These are phyloP conservation scores for Pseudocercospora musae DNA, from an alignment of 2,329 filamentous ascomycete genomes.

Conservation along the genomic window DNA sequence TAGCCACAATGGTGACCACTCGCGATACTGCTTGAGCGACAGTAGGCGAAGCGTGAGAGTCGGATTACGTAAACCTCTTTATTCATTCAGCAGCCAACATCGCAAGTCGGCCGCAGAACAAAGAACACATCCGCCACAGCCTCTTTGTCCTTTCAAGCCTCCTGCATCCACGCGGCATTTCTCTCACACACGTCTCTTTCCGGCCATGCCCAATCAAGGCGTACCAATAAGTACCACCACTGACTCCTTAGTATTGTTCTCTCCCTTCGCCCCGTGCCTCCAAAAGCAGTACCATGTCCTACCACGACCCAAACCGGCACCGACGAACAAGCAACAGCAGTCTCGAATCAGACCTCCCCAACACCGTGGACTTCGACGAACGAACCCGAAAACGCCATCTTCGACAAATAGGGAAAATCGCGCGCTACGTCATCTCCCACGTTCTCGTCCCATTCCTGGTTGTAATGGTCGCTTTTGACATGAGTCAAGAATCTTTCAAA, in stretches of 20 bases:
- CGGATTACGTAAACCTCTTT: neutral
- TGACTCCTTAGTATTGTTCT: neutral
- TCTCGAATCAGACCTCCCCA: neutral
- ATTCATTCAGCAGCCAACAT: neutral
- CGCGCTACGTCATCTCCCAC: conserved; percentile 1
- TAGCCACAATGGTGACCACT: too few relatives aligned
- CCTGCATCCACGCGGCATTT: neutral
- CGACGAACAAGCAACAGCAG: neutral
- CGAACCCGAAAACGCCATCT: neutral
- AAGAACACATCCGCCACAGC: neutral
- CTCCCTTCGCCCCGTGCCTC: neutral
- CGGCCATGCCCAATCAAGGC: neutral
- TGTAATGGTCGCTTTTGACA: conserved; percentile 4
- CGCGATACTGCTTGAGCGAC: neutral
- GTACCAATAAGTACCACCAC: neutral
- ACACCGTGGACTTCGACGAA: neutral
- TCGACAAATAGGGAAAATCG: neutral
- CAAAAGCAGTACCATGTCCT: neutral
- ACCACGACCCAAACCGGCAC: neutral
- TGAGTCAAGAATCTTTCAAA: conserved; percentile 1
- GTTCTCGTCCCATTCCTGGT: conserved; percentile 8
- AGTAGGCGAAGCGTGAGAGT: neutral
- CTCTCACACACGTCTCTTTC: neutral
- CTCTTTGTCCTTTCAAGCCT: neutral
- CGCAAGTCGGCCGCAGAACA: neutral